Base-by-base conservation (phyloP, 129 eudicot genomes). In the Logfia minima region DNA sequence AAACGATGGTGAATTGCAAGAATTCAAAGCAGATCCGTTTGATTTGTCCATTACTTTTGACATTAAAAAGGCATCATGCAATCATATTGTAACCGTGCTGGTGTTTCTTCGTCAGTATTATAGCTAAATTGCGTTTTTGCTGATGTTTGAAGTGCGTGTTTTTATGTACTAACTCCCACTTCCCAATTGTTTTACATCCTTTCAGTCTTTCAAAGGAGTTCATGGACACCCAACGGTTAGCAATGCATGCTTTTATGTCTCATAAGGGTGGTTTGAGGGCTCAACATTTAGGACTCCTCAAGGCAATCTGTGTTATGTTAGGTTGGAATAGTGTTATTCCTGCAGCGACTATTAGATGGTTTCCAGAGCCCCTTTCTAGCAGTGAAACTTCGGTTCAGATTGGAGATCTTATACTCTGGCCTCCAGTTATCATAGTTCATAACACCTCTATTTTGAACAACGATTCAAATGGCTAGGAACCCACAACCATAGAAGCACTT, bases 401-500 rank as follows among this genome's bases (percentile, higher is more conserved):
- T 74, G 87, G 86, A 77, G 96, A 90, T 77, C 78, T 90, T 19
- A 85, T 90, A 58, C 48, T 90, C 48, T 90, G 96, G 96, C 96
- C 92, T 32, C 96, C 96, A n/a, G 85, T 85, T 56, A 72, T 90
- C 53, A 55, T 90, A 11, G 73, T 90, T 62, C 96, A 85, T 81
- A 77, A 87, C 72, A 70, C 22, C 32, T 79, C 84, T 62, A 63
- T 67, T 5, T 21, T 61, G 9, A 74, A 62, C 63, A 73, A 72
- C 41, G 71, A 68, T 43, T 64, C 71, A 4, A 71, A 77, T 14
- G 87, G 80, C 18, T 59, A 70, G 73, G 83, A 72, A 18, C 80
- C 79, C 71, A 79, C 81, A 31, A 83, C 80, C 19, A 8, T 67
- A 18, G 96, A 87, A 77, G 87, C 84, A 22, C 84, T 90, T 45